Percentiles rank a stretch among this genome's conserved stretches.
These are phyloP conservation scores for Verbena officinalis DNA, from an alignment of 257 asterid genomes.

Conservation along the genomic window DNA sequence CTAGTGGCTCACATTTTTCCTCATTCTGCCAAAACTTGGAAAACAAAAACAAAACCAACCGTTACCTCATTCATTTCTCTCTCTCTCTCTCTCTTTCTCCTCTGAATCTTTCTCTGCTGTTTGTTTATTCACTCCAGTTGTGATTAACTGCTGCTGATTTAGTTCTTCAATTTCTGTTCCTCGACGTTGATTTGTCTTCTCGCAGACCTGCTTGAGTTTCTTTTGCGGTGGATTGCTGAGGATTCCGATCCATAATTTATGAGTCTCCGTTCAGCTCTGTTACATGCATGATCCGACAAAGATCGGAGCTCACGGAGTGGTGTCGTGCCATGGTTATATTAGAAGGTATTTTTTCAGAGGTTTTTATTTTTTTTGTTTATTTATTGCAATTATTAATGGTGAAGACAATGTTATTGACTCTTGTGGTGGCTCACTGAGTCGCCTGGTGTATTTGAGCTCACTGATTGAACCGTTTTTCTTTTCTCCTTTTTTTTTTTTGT, in stretches of 20 bases:
- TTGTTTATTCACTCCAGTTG: constrained; percentile 3
- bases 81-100: neutral
- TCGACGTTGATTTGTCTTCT: constrained; percentile 16
- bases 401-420: constrained; percentile 22
- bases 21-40: constrained; percentile 16
- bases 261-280: constrained; percentile 26
- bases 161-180: neutral
- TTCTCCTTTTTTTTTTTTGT: neutral
- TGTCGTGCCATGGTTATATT: constrained; percentile 34
- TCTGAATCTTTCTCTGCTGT: neutral
- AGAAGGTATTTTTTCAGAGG: constrained; percentile 37
- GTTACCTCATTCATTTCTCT: constrained; percentile 16
- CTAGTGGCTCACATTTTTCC: constrained; percentile 82
- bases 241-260: constrained; percentile 45
- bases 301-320: constrained; percentile 32
- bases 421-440: constrained; percentile 31
- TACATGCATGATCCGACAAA: constrained; percentile 41
- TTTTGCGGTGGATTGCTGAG: constrained; percentile 18
- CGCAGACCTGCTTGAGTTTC: neutral
- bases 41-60: constrained; percentile 28
- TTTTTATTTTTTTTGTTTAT: neutral
- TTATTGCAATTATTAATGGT: neutral
- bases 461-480: constrained; percentile 42
- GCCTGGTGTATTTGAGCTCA: constrained; percentile 27
- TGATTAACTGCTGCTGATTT: constrained; percentile 13